Conservation (phyloP, 768 basidiomycete genomes). For the Clitopilus hobsonii region DNA sequence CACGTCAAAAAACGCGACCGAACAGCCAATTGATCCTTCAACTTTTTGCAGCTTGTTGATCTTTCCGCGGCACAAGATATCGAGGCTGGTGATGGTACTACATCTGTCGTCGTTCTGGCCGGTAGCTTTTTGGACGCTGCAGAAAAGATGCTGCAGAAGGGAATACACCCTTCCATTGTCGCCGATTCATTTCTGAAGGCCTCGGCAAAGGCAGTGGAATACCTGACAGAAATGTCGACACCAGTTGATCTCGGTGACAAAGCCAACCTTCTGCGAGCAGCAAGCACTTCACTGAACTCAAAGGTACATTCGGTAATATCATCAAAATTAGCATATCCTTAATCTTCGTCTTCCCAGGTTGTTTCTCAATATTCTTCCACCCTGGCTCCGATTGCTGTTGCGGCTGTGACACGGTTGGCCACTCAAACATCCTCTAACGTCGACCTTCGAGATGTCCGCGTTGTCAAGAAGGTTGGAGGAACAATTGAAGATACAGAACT, state of each 20-base stretch:
- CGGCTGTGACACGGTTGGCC: conserved; percentile 88
- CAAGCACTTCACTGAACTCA: conserved; percentile 93
- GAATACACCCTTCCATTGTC: conserved; percentile 96
- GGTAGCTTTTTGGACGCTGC: conserved; percentile 91
- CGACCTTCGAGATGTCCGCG: conserved; percentile 91
- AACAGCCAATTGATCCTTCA: conserved; percentile 5
- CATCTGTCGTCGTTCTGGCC: conserved; percentile 94
- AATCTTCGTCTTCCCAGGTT: conserved; percentile 50
- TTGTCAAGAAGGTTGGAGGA: conserved; percentile 98
- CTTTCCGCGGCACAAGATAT: conserved; percentile 97
- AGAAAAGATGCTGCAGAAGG: conserved; percentile 94
- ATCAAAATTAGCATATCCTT: neutral
- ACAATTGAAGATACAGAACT: conserved; percentile 99
- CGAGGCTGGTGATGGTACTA: conserved; percentile 98
- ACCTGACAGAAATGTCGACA: conserved; percentile 85
- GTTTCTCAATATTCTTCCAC: conserved; percentile 99
- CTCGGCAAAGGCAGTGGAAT: conserved; percentile 90
- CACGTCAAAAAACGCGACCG: neutral
- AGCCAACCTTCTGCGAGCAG: conserved; percentile 81
- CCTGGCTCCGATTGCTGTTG: conserved; percentile 97
- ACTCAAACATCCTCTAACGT: conserved; percentile 90
- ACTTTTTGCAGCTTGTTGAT: conserved; percentile 75
- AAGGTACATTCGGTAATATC: conserved; percentile 49
- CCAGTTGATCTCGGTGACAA: conserved; percentile 90
- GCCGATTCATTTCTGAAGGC: conserved; percentile 95